phyloP scores from a whole-genome alignment of 805 yeast genomes.

The Peterozyma xylosa region DNA sequence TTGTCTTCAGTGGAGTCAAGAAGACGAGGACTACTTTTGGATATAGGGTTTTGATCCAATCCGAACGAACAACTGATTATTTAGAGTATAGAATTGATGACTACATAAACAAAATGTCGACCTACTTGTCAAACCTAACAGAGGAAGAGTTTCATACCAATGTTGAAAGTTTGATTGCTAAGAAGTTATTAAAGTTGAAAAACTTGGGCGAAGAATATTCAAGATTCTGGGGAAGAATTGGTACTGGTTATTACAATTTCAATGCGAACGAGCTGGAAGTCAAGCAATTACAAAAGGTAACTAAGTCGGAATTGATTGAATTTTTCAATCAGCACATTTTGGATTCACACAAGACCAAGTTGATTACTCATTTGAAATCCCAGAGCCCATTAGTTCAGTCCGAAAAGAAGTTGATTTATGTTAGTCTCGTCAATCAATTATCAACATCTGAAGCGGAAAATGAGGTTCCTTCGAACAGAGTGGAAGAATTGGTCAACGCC shows the following conservation, averaged over 20 bases:
- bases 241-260: conserved; percentile 77
- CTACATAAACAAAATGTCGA: conserved; percentile 45
- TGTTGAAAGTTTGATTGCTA: conserved; percentile 58
- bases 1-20: conserved; percentile 74
- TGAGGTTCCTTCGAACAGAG: conserved; percentile 16
- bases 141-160: conserved; percentile 63
- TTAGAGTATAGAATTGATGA: conserved; percentile 70
- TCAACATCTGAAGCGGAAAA: conserved; percentile 19
- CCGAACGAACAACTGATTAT: conserved; percentile 70
- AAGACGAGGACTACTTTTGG: conserved; percentile 68
- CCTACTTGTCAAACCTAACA: conserved; percentile 39
- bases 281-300: conserved; percentile 40
- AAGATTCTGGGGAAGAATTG: conserved; percentile 59
- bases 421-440: conserved; percentile 21
- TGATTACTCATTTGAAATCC: conserved; percentile 61
- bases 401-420: conserved; percentile 15
- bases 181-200: conserved; percentile 64
- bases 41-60: conserved; percentile 70
- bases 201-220: conserved; percentile 71
- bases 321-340: conserved; percentile 42
- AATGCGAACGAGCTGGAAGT: conserved; percentile 50
- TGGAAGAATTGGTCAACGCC: conserved; percentile 11
- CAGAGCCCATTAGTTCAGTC: conserved; percentile 23
- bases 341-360: conserved; percentile 14
- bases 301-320: conserved; percentile 48